These are phyloP conservation scores for Gaeumannomyces sp. DNA, from an alignment of 2,329 filamentous ascomycete species.

Conservation along the genomic window DNA sequence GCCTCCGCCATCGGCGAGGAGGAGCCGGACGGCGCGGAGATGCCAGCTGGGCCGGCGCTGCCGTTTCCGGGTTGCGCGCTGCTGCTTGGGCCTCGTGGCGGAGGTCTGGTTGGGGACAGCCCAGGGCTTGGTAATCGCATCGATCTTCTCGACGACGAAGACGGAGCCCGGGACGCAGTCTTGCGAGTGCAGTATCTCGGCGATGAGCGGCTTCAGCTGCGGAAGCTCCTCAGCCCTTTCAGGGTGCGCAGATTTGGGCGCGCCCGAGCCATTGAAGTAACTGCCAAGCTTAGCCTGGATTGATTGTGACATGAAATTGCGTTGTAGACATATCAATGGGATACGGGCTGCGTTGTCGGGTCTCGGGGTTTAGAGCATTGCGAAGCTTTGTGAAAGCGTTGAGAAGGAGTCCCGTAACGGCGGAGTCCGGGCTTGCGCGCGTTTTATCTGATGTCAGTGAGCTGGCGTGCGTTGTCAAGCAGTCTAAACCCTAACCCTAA, in stretches of 20 bases:
- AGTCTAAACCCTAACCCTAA: too few species aligned
- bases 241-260: neutral
- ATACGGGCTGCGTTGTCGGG: neutral
- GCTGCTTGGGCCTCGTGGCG: neutral
- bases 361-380: constrained; percentile 16
- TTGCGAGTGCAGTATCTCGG: constrained; percentile 41
- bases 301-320: neutral
- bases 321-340: neutral
- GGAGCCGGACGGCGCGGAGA: constrained; percentile 35
- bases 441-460: too few species aligned
- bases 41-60: constrained; percentile 11
- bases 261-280: neutral
- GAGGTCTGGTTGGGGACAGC: neutral
- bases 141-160: constrained; percentile 43
- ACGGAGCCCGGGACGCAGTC: constrained; percentile 41
- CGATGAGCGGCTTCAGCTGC: constrained; percentile 34
- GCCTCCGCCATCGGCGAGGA: constrained; percentile 44
- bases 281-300: neutral
- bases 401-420: too few species aligned
- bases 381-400: too few species aligned
- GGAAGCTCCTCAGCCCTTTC: neutral
- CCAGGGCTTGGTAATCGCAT: constrained; percentile 14
- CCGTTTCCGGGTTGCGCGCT: neutral
- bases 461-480: too few species aligned
- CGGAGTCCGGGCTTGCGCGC: too few species aligned